Evolutionary conservation across 768 basidiomycete species (phyloP).

Genomic region (Amanita phalloides): DNA sequence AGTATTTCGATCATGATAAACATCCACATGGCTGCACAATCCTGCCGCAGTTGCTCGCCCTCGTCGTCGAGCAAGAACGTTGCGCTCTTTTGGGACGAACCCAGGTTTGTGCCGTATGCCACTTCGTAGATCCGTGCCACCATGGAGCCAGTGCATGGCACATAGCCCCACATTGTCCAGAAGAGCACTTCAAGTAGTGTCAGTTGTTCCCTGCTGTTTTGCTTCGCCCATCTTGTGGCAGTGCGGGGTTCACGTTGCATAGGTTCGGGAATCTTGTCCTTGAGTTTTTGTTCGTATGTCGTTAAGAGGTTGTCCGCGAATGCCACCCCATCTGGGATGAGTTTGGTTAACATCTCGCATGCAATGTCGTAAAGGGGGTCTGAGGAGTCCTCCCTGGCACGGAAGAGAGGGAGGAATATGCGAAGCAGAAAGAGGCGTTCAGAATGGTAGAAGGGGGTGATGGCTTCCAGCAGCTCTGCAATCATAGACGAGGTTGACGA

Average conservation of each 20-base stretch:
- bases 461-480: constrained; percentile 53
- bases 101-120: constrained; percentile 55
- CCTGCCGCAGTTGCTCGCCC: constrained; percentile 51
- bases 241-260: constrained; percentile 41
- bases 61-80: constrained; percentile 68
- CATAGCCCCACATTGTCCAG: constrained; percentile 77
- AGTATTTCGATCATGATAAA: constrained; percentile 70
- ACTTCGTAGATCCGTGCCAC: constrained; percentile 55
- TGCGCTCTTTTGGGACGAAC: constrained; percentile 49
- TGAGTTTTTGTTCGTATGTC: constrained; percentile 49
- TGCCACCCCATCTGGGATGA: constrained; percentile 53
- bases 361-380: constrained; percentile 49
- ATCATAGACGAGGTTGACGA: constrained; percentile 32
- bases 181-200: constrained; percentile 80
- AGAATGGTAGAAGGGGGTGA: constrained; percentile 74
- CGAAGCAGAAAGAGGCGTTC: constrained; percentile 68
- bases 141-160: constrained; percentile 50
- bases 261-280: constrained; percentile 33
- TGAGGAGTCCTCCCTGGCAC: constrained; percentile 48
- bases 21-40: constrained; percentile 69
- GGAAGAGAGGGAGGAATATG: constrained; percentile 64
- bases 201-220: constrained; percentile 69
- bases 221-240: constrained; percentile 62
- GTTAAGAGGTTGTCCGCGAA: constrained; percentile 52
- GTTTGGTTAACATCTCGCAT: constrained; percentile 37